Percentiles rank a stretch among this genome's conserved stretches.
Conservation (phyloP, 2,329 filamentous ascomycete genomes). For the Arthrobotrys megalospora region DNA sequence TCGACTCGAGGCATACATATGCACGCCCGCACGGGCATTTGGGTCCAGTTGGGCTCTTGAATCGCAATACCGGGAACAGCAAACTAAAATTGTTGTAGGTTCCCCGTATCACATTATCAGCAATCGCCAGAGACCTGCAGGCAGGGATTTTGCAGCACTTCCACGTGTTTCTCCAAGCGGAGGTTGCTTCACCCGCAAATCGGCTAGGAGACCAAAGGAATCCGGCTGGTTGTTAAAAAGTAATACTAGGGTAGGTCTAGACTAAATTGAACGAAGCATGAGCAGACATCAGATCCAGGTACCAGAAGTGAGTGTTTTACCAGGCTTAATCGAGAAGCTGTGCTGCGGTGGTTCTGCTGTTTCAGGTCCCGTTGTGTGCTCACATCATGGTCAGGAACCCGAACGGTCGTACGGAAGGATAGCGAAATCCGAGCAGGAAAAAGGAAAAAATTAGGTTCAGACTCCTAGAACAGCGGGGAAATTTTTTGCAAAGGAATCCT, state of each 20-base stretch:
- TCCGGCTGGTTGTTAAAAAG: conserved; percentile 50
- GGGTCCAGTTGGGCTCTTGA: conserved; percentile 21
- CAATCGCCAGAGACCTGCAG: conserved; percentile 57
- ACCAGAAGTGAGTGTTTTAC: conserved; percentile 59
- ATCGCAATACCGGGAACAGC: conserved; percentile 52
- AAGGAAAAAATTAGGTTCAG: conserved; percentile 18
- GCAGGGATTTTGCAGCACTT: conserved; percentile 60
- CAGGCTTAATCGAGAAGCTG: conserved; percentile 51
- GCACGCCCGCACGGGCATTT: conserved; percentile 58
- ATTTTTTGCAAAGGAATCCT: conserved; percentile 9
- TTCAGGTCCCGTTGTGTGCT: conserved; percentile 38
- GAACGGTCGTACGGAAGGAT: conserved; percentile 58
- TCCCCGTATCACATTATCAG: conserved; percentile 58
- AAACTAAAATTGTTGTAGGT: conserved; percentile 43
- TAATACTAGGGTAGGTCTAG: conserved; percentile 50
- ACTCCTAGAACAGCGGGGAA: conserved; percentile 24
- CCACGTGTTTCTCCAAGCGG: conserved; percentile 61
- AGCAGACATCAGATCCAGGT: conserved; percentile 58
- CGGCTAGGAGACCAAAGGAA: conserved; percentile 59
- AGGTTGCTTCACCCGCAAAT: conserved; percentile 61
- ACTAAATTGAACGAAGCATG: conserved; percentile 47
- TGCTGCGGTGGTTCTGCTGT: conserved; percentile 48
- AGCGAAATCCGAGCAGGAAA: conserved; percentile 39
- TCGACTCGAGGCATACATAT: conserved; percentile 47
- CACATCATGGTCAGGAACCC: conserved; percentile 38